Base-by-base conservation (phyloP, 2,329 filamentous ascomycete species). In the Fonsecaea monophora region DNA sequence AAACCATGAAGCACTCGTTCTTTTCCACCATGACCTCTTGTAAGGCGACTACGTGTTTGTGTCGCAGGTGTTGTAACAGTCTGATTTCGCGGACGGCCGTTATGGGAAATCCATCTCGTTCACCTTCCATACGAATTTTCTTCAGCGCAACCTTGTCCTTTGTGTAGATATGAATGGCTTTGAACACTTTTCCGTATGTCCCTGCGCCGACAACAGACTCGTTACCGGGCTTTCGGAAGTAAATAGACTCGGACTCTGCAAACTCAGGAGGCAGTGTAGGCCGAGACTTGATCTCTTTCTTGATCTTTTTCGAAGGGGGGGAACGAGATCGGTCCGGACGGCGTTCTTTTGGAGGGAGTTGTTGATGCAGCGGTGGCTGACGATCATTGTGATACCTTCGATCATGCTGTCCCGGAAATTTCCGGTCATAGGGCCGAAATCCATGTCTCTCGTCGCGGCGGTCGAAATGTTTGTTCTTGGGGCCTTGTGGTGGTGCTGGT, bases 1-100 rank as follows among this genome's bases (percentile, higher is more conserved):
- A 99, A 2, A 99, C 95, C 95, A 99, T 99, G 80, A 96, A 99
- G 78, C 95, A 99, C 79, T 98, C 94, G 73, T 98, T 98, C 76
- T 90, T 92, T 80, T 99, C 95, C 1, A 99, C 95, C 95, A 99
- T 99, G 71, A 96, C 92, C 80, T 97, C 93, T 71, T 91, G 88
- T 18, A 97, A 82, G 48, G 89, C 88, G 65, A 97, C 92, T 59
- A 97, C 89, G 74, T 96, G 96, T 66, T 84, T 81, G 74, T 96
- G 92, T 69, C 90, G 89, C 25, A 96, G 83, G 3, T 91, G 94
- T 75, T 96, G 92, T n/a, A 97, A 83, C 30, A 97, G 83, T 77
- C 96, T 96, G 82, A 97, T 94, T 78, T 97, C 93, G 67, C 93
- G 89, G 32, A 96, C 91, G 0, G 93, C 93, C 0, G 93, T 97